A percentile compares a stretch with the other conserved stretches of the same genome.
Evolutionary conservation across 257 asterid genomes (phyloP).

Genomic region (Salvia miltiorrhiza): DNA sequence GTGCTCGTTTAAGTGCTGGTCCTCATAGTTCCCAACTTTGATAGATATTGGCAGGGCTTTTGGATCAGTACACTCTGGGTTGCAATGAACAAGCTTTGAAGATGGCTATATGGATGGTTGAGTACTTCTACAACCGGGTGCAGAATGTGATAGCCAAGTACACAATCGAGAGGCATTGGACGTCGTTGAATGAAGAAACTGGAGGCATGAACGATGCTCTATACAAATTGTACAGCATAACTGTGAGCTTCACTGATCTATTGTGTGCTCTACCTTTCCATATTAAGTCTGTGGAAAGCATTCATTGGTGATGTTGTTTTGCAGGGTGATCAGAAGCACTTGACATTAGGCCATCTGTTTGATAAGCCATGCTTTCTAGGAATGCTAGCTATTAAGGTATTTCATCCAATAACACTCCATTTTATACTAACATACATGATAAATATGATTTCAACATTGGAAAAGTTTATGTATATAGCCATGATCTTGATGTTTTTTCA

Average conservation of each 20-base stretch:
- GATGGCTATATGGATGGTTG: constrained; percentile 62
- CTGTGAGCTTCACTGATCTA: constrained; percentile 51
- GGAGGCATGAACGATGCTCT: constrained; percentile 99
- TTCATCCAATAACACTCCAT: not conserved
- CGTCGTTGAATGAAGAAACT: constrained; percentile 71
- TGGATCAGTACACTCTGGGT: constrained; percentile 71
- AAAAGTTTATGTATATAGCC: not conserved
- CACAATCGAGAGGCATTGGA: constrained; percentile 72
- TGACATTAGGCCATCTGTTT: constrained; percentile 76
- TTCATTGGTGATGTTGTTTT: not conserved
- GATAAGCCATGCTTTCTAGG: constrained; percentile 97
- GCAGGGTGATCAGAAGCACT: constrained; percentile 84
- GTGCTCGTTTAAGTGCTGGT: not conserved
- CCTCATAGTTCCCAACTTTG: not conserved
- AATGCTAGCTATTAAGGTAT: constrained; percentile 74
- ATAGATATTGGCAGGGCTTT: constrained; percentile 84
- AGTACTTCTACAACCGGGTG: constrained; percentile 78
- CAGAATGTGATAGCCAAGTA: constrained; percentile 59
- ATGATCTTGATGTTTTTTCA: not conserved
- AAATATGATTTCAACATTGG: not conserved
- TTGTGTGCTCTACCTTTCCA: not conserved
- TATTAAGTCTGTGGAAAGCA: not conserved
- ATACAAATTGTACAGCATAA: constrained; percentile 58
- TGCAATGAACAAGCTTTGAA: constrained; percentile 61
- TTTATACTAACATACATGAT: not conserved